Base-by-base conservation (phyloP, 257 asterid species). In the Plantago major region DNA sequence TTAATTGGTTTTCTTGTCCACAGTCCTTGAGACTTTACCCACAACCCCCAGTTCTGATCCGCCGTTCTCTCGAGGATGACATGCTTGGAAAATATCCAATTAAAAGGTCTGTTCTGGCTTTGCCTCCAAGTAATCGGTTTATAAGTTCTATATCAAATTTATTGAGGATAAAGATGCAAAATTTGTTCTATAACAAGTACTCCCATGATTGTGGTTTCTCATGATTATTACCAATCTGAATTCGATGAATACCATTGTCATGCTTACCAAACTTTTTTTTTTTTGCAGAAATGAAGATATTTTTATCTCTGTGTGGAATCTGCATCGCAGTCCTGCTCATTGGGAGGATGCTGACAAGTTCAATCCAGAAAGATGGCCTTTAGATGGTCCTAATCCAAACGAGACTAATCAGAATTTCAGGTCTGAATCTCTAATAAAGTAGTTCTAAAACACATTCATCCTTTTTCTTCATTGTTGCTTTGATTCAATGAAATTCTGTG, bases 21-120 rank as follows among this genome's bases (percentile, higher is more conserved):
- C 89, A 89, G 99, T 89, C 99, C 62, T 70, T 92, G 80, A 85
- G 99, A 75, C 96, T 89, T 68, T 89, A 92, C 57, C 99, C 99
- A 16, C 97, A 92, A 67, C 99, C 99, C 48, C 99, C 99, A 16
- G 97, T 92, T 68, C 63, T 92, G 79, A 89, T 92, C 73, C 97
- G 99, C 11, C 99, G 99, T 42, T 86, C 99, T 62, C 74, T 92
- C 64, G 96, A 73, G 46, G 78, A 83, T 58, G 97, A 89, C 43
- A 60, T 82, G 60, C 91, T 92, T 19, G 99, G 97, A 55, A 70
- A 81, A 65, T 92, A 92, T 81, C 95, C 90, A 11, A 85, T 89
- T 42, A 83, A 80, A 82, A 89, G 93, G 97, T 92, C 58, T 61
- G 44, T 16, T 66, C 16, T 46, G 22, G 55, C 70, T 40, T 50